These are phyloP conservation scores for Noccaea caerulescens DNA, from an alignment of 345 rosid species.

Conservation along the genomic window DNA sequence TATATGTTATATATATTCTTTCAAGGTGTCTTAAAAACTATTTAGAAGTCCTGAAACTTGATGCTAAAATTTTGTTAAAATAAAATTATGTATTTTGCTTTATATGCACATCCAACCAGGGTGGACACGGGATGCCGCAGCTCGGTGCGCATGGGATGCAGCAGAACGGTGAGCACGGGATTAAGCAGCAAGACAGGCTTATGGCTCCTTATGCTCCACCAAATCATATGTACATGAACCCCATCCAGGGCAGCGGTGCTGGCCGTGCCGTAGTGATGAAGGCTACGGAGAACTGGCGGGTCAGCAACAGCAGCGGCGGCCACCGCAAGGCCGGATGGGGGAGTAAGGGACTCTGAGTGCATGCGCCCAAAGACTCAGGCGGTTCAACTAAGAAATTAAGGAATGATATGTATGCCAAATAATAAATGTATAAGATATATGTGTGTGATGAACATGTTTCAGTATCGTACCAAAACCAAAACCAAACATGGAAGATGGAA, in stretches of 20 bases:
- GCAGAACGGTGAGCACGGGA: not conserved
- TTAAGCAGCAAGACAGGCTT: constrained; percentile 30
- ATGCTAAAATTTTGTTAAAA: not conserved
- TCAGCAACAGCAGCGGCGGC: not conserved
- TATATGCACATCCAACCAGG: not conserved
- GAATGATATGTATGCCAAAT: constrained; percentile 16
- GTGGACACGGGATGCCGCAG: not conserved
- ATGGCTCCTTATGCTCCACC: constrained; percentile 35
- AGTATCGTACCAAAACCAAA: constrained; percentile 22
- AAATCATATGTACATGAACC: constrained; percentile 25
- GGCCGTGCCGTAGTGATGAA: constrained; percentile 16
- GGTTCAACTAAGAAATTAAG: constrained; percentile 27
- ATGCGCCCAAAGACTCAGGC: not conserved
- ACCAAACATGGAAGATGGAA: not conserved
- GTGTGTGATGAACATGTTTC: constrained; percentile 38
- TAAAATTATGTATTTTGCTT: not conserved
- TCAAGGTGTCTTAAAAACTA: not conserved
- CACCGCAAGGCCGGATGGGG: constrained; percentile 30
- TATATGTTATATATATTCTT: constrained; percentile 6
- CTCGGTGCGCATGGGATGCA: not conserved
- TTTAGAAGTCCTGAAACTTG: not conserved
- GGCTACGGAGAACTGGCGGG: constrained; percentile 27
- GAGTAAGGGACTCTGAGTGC: constrained; percentile 32
- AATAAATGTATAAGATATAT: constrained; percentile 14
- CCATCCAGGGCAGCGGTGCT: not conserved